These are phyloP conservation scores for Pouteria campechiana DNA, from an alignment of 179 eudicot species.

Conservation along the genomic window DNA sequence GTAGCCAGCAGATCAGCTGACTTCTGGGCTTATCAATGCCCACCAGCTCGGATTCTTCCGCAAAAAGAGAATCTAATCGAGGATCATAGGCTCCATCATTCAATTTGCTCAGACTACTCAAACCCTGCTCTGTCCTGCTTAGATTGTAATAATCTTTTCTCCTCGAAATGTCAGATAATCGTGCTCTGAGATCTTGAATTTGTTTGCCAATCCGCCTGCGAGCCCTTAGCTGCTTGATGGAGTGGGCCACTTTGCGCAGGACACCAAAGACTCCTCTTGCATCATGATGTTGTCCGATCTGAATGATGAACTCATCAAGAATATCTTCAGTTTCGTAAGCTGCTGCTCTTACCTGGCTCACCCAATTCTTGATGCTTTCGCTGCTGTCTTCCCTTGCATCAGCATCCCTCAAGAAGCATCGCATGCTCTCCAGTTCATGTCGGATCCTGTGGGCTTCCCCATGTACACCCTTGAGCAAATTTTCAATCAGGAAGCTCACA, in stretches of 20 bases:
- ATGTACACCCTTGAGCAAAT: neutral
- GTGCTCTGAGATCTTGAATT: neutral
- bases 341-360: conserved; percentile 7
- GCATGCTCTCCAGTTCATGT: conserved; percentile 8
- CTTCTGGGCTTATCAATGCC: conserved; percentile 14
- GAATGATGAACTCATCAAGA: conserved; percentile 2
- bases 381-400: conserved; percentile 2
- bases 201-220: neutral
- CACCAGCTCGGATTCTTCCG: conserved; percentile 18
- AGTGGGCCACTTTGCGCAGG: neutral
- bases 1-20: conserved; percentile 11
- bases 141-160: conserved; percentile 1
- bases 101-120: too few relatives aligned
- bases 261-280: neutral
- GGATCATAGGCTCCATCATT: too few relatives aligned
- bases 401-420: conserved; percentile 3
- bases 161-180: conserved; percentile 1
- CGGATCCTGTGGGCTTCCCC: neutral
- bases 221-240: neutral
- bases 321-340: conserved; percentile 7
- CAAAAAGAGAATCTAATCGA: conserved; percentile 10
- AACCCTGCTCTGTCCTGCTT: neutral
- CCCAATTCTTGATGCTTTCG: conserved; percentile 4
- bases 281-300: neutral
- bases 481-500: too few relatives aligned